Evolutionary conservation across 148 eudicot genomes (phyloP).

Genomic region (Polygonum aviculare): DNA sequence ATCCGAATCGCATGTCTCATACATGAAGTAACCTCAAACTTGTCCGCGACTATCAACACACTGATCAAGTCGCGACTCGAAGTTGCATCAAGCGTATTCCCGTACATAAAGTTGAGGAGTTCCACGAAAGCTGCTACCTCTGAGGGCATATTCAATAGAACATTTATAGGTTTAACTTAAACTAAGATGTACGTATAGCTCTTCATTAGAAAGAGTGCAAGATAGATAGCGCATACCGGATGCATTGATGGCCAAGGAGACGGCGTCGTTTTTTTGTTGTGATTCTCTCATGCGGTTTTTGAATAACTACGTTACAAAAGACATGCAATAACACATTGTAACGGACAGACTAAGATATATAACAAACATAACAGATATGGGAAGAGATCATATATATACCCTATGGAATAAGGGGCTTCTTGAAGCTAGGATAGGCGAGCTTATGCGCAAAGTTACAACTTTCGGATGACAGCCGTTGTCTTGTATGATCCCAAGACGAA

Average conservation of each 20-base stretch:
- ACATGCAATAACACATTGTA: background rate
- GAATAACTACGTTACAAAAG: background rate
- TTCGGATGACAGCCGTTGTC: constrained; percentile 18
- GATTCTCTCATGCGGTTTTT: background rate
- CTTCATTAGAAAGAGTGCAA: no score
- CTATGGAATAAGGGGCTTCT: background rate
- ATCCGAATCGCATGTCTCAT: no score
- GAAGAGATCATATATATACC: background rate
- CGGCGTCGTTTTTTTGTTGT: constrained; percentile 13
- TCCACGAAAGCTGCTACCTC: constrained; percentile 47
- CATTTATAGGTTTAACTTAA: no score
- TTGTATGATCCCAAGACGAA: constrained; percentile 45
- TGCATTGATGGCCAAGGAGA: background rate
- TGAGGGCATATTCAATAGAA: background rate
- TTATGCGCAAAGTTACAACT: background rate
- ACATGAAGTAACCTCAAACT: no score
- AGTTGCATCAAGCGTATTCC: constrained; percentile 39
- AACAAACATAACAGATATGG: background rate
- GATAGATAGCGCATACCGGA: background rate
- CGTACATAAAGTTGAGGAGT: constrained; percentile 68
- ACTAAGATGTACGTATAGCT: no score
- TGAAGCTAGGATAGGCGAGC: background rate
- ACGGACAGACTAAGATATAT: background rate
- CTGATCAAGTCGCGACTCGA: constrained; percentile 34
- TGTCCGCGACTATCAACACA: no score